These are phyloP conservation scores for Flueggea neowawraea DNA, from an alignment of 441 rosid genomes.

Conservation along the genomic window DNA sequence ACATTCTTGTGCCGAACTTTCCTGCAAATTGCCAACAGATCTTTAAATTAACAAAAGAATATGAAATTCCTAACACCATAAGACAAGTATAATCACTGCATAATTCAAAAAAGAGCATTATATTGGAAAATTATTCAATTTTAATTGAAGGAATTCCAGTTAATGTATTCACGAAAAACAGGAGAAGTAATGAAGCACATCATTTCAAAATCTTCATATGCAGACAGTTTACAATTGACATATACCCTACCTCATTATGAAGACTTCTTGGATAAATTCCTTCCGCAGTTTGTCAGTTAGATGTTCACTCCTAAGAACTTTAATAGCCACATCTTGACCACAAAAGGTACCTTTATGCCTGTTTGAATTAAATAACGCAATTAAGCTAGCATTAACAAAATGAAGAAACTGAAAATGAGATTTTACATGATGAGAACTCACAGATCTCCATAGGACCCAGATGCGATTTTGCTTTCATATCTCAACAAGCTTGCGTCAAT, in stretches of 20 bases:
- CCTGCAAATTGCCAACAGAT: slow-evolving; percentile 34
- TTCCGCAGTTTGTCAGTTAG: slow-evolving; percentile 34
- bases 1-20: slow-evolving; percentile 14
- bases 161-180: no score
- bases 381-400: slow-evolving; percentile 4
- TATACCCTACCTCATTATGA: slow-evolving; percentile 54
- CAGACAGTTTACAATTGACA: no score
- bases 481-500: slow-evolving; percentile 50
- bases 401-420: neutral
- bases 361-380: slow-evolving; percentile 22
- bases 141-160: no score
- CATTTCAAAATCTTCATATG: no score
- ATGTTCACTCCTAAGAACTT: slow-evolving; percentile 50
- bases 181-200: no score
- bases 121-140: no score
- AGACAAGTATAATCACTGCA: no score
- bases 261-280: slow-evolving; percentile 72
- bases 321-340: slow-evolving; percentile 68
- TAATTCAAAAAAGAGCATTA: no score
- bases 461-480: slow-evolving; percentile 46
- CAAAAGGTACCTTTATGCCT: slow-evolving; percentile 62
- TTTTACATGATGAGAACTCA: slow-evolving; percentile 30
- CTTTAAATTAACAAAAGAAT: slow-evolving; percentile 6
- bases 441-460: slow-evolving; percentile 62
- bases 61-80: neutral